These are phyloP conservation scores for Hyphopichia fennica DNA, from an alignment of 1,139 yeast species.

Conservation along the genomic window DNA sequence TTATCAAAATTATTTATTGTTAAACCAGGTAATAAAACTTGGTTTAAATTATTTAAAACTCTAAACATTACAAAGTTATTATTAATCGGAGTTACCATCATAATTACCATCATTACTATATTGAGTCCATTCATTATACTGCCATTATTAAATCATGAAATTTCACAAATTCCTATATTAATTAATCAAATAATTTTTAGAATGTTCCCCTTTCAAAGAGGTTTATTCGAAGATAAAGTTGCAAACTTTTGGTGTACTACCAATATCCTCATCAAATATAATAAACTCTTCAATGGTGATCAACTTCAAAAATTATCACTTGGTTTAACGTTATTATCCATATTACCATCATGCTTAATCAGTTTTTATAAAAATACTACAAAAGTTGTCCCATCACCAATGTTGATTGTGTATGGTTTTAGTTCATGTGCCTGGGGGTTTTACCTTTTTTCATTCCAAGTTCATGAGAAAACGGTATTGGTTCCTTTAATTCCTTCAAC, in stretches of 20 bases:
- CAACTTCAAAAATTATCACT: slow-evolving; percentile 67
- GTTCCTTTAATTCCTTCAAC: slow-evolving; percentile 87
- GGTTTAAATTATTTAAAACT: slow-evolving; percentile 11
- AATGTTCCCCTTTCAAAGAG: slow-evolving; percentile 89
- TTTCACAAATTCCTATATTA: slow-evolving; percentile 18
- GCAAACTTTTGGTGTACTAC: slow-evolving; percentile 97
- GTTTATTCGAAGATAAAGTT: slow-evolving; percentile 96
- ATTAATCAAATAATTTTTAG: slow-evolving; percentile 51
- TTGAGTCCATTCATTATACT: slow-evolving; percentile 62
- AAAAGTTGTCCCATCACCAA: slow-evolving; percentile 16
- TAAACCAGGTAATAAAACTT: not conserved
- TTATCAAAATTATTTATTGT: slow-evolving; percentile 42
- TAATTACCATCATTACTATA: slow-evolving; percentile 50
- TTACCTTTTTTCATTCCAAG: slow-evolving; percentile 89
- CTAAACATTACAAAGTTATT: slow-evolving; percentile 52
- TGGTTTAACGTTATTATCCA: slow-evolving; percentile 60
- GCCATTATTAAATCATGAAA: slow-evolving; percentile 6
- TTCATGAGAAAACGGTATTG: slow-evolving; percentile 85
- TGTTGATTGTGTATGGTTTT: slow-evolving; percentile 60
- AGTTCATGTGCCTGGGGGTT: slow-evolving; percentile 87
- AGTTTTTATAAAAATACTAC: slow-evolving; percentile 41
- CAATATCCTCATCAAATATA: slow-evolving; percentile 74
- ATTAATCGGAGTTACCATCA: slow-evolving; percentile 63
- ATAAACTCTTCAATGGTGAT: slow-evolving; percentile 49
- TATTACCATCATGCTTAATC: slow-evolving; percentile 63